Conservation (phyloP, 2,329 filamentous ascomycete genomes). For the Magnaporthiopsis incrustans region DNA sequence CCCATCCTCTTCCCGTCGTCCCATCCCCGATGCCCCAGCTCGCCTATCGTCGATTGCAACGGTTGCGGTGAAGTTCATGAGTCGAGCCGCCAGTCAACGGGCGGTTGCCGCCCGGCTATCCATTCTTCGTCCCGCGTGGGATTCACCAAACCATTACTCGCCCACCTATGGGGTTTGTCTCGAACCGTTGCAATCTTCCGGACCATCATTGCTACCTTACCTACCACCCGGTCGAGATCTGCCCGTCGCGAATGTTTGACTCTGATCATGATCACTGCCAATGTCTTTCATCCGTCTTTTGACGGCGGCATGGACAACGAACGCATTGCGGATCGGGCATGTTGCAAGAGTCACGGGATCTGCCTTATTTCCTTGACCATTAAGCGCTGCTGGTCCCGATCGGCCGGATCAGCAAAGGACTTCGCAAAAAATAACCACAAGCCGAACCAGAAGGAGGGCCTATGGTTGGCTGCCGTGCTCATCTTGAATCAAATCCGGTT, state of each 20-base stretch:
- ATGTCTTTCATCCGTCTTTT: not conserved
- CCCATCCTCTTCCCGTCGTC: not conserved
- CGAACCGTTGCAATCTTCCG: no score
- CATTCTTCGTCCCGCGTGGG: no score
- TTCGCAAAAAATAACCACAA: not conserved
- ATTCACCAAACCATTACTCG: no score
- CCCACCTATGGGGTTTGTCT: no score
- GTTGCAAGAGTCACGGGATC: no score
- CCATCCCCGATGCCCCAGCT: not conserved
- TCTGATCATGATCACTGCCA: not conserved
- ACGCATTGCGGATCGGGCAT: not conserved
- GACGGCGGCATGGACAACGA: not conserved
- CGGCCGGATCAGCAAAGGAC: not conserved
- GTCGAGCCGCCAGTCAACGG: not conserved
- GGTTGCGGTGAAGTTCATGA: not conserved
- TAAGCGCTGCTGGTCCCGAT: no score
- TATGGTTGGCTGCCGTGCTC: not conserved
- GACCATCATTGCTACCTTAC: no score
- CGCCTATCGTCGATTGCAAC: not conserved
- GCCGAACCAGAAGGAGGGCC: not conserved
- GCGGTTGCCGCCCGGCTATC: not conserved
- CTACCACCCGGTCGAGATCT: no score
- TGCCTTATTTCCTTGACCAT: no score
- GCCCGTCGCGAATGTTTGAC: not conserved
- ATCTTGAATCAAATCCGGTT: not conserved